Evolutionary conservation across 768 basidiomycete genomes (phyloP), one percentile per base, ranked within the genome.

Genomic region (Termitomyces sp.): DNA sequence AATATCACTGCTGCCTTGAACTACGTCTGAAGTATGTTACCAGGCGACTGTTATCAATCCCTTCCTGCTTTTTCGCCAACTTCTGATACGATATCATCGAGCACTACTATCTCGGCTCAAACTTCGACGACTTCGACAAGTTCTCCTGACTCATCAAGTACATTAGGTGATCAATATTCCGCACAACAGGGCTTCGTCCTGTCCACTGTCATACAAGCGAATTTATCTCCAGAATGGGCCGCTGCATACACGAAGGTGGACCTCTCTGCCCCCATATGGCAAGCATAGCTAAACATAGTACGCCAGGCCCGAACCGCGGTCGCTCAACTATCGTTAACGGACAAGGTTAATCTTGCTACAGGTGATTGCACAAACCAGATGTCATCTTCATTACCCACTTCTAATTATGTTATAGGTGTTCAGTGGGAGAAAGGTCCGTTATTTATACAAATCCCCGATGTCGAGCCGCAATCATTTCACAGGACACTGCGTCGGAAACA

Each of bases 301-400:
- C 9, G 22, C 27, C 37, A 84, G 82, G 83, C 83, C 1, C 68
- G 72, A 64, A 70, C 74, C 6, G 78, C 80, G 0, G 74, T 89
- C 5, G 67, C 75, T 7, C 78, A 82, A 55, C 72, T 83, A 59
- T 81, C 82, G 2, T 63, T 82, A 7, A 73, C 82, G 56, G 83
- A 87, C 59, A 84, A 86, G 64, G 79, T 84, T 30, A 78, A 78
- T 55, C 69, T 87, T 14, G 81, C 78, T 0, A 86, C 84, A 26
- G 84, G 84, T 71, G 59, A 67, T 60, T 52, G 18, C 20, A 16
- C n/a, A 43, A 13, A 34, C 7, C 20, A 33, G 13, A 22, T 42
- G 24, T 2, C 22, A 53, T 36, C 20, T 33, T 43, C 4, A n/a
- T 9, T 16, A 5, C 24, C 18, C 16, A 36, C 18, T 39, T 16